A percentile compares a stretch with the other conserved stretches of the same genome.
Conservation (phyloP, 768 basidiomycete genomes). For the Boletus fagicola region DNA sequence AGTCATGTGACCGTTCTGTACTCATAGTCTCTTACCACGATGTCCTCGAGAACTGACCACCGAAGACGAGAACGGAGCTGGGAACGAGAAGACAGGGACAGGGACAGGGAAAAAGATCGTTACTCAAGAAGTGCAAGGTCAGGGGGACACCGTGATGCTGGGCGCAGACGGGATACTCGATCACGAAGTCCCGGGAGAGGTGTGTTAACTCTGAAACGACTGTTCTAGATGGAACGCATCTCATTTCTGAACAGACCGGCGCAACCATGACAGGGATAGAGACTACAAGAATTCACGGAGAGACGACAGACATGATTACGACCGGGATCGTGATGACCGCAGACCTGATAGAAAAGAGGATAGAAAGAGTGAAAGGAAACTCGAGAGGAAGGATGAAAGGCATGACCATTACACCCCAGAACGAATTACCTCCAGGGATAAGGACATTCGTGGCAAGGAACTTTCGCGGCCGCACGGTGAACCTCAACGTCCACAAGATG, state of each 20-base stretch:
- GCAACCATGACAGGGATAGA: conserved; percentile 37
- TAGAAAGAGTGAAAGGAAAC: conserved; percentile 33
- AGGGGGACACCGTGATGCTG: conserved; percentile 34
- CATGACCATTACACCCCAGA: conserved; percentile 41
- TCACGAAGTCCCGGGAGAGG: conserved; percentile 38
- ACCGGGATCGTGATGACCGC: conserved; percentile 33
- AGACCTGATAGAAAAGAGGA: conserved; percentile 33
- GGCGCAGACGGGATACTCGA: conserved; percentile 41
- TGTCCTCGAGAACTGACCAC: conserved; percentile 59
- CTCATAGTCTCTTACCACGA: conserved; percentile 36
- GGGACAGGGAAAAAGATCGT: conserved; percentile 43
- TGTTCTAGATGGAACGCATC: not conserved
- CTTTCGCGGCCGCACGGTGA: conserved; percentile 22
- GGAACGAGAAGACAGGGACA: conserved; percentile 44
- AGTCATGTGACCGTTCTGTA: conserved; percentile 28
- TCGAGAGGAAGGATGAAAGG: conserved; percentile 38
- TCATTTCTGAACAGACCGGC: conserved; percentile 33
- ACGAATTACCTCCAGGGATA: conserved; percentile 32
- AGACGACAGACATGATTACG: conserved; percentile 33
- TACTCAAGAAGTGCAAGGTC: conserved; percentile 38
- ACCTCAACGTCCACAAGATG: conserved; percentile 19
- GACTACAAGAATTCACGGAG: conserved; percentile 37
- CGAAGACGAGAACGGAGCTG: conserved; percentile 63
- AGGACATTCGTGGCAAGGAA: conserved; percentile 28
- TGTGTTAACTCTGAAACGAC: conserved; percentile 7